These are phyloP conservation scores for Penicillium argentinense DNA, from an alignment of 495 filamentous ascomycete genomes.

Conservation along the genomic window DNA sequence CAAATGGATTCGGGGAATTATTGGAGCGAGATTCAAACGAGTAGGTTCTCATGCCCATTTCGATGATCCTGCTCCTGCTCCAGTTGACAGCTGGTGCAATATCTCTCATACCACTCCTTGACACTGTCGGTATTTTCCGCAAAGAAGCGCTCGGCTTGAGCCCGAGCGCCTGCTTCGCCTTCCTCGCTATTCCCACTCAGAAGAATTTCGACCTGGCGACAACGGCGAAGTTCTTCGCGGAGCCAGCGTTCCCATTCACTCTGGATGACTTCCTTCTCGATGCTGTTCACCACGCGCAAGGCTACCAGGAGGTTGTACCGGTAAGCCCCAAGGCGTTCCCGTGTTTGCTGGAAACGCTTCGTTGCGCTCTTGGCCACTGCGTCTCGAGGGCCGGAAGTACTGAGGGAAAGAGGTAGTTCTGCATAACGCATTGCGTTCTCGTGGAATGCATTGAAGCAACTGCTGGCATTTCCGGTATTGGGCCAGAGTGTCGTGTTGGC, in stretches of 20 bases:
- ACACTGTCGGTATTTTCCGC: slow-evolving; percentile 49
- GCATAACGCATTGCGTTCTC: slow-evolving; percentile 37
- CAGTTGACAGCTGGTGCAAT: slow-evolving; percentile 70
- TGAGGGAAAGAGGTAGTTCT: slow-evolving; percentile 28
- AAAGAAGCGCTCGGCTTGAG: slow-evolving; percentile 28
- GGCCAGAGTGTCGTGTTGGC: slow-evolving; percentile 42
- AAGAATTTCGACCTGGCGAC: slow-evolving; percentile 59
- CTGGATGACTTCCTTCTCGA: slow-evolving; percentile 80
- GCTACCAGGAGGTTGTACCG: slow-evolving; percentile 92
- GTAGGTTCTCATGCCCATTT: slow-evolving; percentile 14
- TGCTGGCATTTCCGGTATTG: slow-evolving; percentile 33
- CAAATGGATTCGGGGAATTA: neutral
- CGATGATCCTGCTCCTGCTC: slow-evolving; percentile 48
- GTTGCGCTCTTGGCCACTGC: slow-evolving; percentile 57
- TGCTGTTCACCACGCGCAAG: slow-evolving; percentile 81
- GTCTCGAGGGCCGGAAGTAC: slow-evolving; percentile 36
- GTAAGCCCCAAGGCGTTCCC: slow-evolving; percentile 78
- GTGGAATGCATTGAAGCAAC: slow-evolving; percentile 48
- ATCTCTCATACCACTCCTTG: slow-evolving; percentile 64
- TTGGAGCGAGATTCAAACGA: slow-evolving; percentile 17
- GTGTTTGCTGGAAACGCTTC: slow-evolving; percentile 68
- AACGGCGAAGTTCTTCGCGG: slow-evolving; percentile 65
- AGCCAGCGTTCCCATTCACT: slow-evolving; percentile 94
- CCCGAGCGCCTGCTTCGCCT: slow-evolving; percentile 26
- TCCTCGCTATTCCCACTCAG: slow-evolving; percentile 35